phyloP scores from a whole-genome alignment of 768 basidiomycete species.

The Calocybe indica region DNA sequence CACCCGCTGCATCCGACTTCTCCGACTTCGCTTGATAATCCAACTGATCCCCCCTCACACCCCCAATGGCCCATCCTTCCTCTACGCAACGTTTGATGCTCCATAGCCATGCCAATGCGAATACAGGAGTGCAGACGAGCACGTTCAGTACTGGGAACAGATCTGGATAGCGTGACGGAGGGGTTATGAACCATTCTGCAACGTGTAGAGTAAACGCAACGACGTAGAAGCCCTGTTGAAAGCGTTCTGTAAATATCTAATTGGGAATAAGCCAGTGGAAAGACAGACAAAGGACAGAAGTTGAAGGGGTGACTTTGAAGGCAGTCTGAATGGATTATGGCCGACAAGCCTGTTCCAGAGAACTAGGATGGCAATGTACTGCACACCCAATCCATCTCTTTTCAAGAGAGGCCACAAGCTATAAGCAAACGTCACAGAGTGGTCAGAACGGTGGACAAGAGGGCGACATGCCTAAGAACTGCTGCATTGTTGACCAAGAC shows the following conservation, averaged over 20 bases:
- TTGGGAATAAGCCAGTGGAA: conserved; percentile 1
- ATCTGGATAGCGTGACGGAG: conserved; percentile 80
- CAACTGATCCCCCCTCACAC: conserved; percentile 23
- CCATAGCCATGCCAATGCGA: conserved; percentile 84
- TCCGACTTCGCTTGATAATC: background rate
- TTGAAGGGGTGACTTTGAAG: conserved; percentile 43
- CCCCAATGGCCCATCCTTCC: conserved; percentile 73
- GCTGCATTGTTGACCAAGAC: conserved; percentile 77
- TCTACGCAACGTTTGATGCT: conserved; percentile 78
- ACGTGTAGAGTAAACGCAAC: conserved; percentile 53
- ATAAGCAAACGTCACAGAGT: conserved; percentile 1
- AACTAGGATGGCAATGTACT: conserved; percentile 61
- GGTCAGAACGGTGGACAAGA: background rate
- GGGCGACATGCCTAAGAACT: conserved; percentile 68
- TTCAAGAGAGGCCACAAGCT: conserved; percentile 93
- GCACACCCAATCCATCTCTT: conserved; percentile 69
- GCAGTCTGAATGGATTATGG: conserved; percentile 55
- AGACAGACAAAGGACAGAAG: conserved; percentile 45
- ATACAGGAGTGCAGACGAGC: conserved; percentile 73
- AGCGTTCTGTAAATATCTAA: conserved; percentile 1
- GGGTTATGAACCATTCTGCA: conserved; percentile 51
- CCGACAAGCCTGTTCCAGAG: conserved; percentile 86
- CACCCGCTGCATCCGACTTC: conserved; percentile 2
- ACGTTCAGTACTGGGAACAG: conserved; percentile 83
- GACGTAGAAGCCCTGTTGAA: conserved; percentile 46